Conservation (phyloP, 2,329 filamentous ascomycete genomes). For the Harringtonia lauricola region DNA sequence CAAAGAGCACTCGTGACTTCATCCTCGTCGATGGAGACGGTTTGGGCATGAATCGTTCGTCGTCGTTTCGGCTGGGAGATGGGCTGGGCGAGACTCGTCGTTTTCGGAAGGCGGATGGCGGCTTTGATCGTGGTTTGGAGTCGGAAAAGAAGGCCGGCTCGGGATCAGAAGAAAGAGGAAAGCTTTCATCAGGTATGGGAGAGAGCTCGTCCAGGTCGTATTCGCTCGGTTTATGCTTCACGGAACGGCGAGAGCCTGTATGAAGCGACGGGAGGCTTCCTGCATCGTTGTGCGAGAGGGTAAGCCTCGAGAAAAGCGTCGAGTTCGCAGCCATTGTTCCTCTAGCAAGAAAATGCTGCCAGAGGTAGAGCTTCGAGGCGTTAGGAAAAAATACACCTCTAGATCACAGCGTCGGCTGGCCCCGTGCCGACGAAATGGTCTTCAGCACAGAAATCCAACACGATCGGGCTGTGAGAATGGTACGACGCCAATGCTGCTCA, state of each 20-base stretch:
- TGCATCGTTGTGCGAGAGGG: constrained; percentile 14
- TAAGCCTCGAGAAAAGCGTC: constrained; percentile 20
- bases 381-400: background rate
- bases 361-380: background rate
- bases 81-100: constrained; percentile 1
- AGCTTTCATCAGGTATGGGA: constrained; percentile 16
- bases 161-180: constrained; percentile 11
- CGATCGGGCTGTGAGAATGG: background rate
- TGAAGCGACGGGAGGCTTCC: constrained; percentile 17
- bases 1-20: constrained; percentile 26
- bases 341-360: background rate
- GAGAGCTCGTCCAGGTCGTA: constrained; percentile 23
- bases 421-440: background rate
- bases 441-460: background rate
- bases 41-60: background rate
- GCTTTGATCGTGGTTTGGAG: background rate
- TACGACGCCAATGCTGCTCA: background rate
- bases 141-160: constrained; percentile 2
- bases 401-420: background rate
- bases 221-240: constrained; percentile 20
- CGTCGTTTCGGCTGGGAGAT: constrained; percentile 5
- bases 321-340: background rate
- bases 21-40: constrained; percentile 10
- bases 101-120: constrained; percentile 1
- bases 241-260: constrained; percentile 12